Evolutionary conservation across 805 yeast species (phyloP).

Genomic region (Priceomyces fermenticarens): DNA sequence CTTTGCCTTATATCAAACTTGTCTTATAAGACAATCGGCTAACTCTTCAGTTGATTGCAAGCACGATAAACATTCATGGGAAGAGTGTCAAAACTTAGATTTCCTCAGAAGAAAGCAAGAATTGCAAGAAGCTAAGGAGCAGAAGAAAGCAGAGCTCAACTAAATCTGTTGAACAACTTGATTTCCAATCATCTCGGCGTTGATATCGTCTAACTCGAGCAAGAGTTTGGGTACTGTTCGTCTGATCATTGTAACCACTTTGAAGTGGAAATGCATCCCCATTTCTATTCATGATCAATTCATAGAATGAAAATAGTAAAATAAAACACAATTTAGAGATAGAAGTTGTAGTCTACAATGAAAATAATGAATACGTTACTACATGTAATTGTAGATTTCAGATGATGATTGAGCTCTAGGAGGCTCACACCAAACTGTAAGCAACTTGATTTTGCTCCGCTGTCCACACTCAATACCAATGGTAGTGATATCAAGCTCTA

Average conservation of each 20-base stretch:
- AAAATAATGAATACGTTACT: too few relatives aligned
- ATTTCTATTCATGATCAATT: background rate
- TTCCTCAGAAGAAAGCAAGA: constrained; percentile 78
- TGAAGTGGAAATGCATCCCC: too few relatives aligned
- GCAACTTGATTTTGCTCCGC: constrained; percentile 36
- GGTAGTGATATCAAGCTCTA: constrained; percentile 38
- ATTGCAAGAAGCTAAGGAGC: constrained; percentile 53
- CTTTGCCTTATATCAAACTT: constrained; percentile 42
- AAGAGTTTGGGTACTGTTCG: too few relatives aligned
- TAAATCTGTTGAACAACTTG: constrained; percentile 1
- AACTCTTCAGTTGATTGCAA: constrained; percentile 53
- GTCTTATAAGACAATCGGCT: constrained; percentile 43
- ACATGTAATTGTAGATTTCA: too few relatives aligned
- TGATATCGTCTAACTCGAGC: too few relatives aligned
- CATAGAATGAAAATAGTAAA: background rate
- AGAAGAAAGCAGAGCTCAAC: constrained; percentile 25
- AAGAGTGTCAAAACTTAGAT: constrained; percentile 80
- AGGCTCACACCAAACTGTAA: too few relatives aligned
- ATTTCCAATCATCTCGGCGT: background rate
- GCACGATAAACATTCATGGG: constrained; percentile 79
- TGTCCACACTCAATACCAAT: constrained; percentile 44
- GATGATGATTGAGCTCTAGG: too few relatives aligned
- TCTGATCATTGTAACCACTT: too few relatives aligned
- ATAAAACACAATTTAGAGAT: too few relatives aligned
- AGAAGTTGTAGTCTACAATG: too few relatives aligned